Evolutionary conservation across 148 eudicot species (phyloP).

Genomic region (Gaultheria prostrata): DNA sequence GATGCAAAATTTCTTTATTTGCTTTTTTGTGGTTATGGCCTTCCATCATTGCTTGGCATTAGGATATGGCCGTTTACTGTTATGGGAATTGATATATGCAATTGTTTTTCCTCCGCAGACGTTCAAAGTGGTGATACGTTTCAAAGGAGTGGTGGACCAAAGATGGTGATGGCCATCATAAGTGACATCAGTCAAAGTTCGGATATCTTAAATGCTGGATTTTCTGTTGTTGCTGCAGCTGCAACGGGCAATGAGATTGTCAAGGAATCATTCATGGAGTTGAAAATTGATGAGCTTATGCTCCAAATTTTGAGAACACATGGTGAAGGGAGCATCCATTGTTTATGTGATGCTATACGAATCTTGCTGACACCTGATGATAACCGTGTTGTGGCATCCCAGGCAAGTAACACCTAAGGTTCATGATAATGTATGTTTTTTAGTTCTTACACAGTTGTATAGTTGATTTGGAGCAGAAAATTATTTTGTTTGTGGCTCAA

Average conservation of each 20-base stretch:
- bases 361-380: slow-evolving; percentile 84
- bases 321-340: slow-evolving; percentile 41
- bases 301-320: slow-evolving; percentile 39
- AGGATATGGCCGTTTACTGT: background rate
- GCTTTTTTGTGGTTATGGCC: background rate
- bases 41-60: slow-evolving; percentile 5
- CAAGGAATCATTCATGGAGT: slow-evolving; percentile 79
- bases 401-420: slow-evolving; percentile 41
- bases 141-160: slow-evolving; percentile 66
- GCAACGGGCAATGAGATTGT: slow-evolving; percentile 84
- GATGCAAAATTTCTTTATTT: background rate
- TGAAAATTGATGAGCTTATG: slow-evolving; percentile 71
- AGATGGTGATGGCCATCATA: slow-evolving; percentile 49
- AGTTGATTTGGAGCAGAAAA: background rate
- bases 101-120: slow-evolving; percentile 43
- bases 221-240: slow-evolving; percentile 80
- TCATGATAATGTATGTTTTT: background rate
- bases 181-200: slow-evolving; percentile 32
- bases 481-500: background rate
- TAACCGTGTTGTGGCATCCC: slow-evolving; percentile 90
- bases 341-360: slow-evolving; percentile 70
- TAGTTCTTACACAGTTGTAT: background rate
- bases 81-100: background rate
- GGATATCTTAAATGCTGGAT: slow-evolving; percentile 54
- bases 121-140: slow-evolving; percentile 64